Conservation (phyloP, 148 eudicot species). For the Fagopyrum esculentum region DNA sequence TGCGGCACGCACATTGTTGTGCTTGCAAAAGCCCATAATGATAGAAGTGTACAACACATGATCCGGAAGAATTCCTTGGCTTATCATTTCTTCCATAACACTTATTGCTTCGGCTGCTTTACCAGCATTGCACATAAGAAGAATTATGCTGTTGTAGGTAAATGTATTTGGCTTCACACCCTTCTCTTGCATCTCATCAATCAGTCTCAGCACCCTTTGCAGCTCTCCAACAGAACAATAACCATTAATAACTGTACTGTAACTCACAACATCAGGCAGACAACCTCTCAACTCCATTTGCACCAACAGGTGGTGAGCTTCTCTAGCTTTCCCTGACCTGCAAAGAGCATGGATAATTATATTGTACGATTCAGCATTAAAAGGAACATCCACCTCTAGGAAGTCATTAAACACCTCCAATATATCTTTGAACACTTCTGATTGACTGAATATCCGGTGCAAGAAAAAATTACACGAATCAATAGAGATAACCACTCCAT, state of each 20-base stretch:
- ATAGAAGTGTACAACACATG: conserved; percentile 71
- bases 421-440: conserved; percentile 31
- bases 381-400: conserved; percentile 55
- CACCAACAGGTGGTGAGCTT: conserved; percentile 68
- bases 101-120: conserved; percentile 60
- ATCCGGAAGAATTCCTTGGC: conserved; percentile 49
- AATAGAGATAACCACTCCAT: conserved; percentile 58
- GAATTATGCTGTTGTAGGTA: conserved; percentile 61
- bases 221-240: conserved; percentile 58
- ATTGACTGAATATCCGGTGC: conserved; percentile 36
- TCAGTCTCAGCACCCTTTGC: conserved; percentile 37
- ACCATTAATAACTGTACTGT: conserved; percentile 63
- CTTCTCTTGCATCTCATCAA: conserved; percentile 52
- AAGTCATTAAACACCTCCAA: conserved; percentile 43
- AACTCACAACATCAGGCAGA: conserved; percentile 71
- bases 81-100: conserved; percentile 65
- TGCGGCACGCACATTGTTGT: conserved; percentile 47
- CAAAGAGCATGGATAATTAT: conserved; percentile 54
- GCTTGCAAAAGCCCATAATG: conserved; percentile 71
- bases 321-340: conserved; percentile 50
- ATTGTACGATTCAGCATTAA: conserved; percentile 67
- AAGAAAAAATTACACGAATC: conserved; percentile 66
- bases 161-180: conserved; percentile 67
- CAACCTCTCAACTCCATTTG: conserved; percentile 70
- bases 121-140: conserved; percentile 56